phyloP scores from a whole-genome alignment of 306 rosid species.

The Ochetophila trinervis region DNA sequence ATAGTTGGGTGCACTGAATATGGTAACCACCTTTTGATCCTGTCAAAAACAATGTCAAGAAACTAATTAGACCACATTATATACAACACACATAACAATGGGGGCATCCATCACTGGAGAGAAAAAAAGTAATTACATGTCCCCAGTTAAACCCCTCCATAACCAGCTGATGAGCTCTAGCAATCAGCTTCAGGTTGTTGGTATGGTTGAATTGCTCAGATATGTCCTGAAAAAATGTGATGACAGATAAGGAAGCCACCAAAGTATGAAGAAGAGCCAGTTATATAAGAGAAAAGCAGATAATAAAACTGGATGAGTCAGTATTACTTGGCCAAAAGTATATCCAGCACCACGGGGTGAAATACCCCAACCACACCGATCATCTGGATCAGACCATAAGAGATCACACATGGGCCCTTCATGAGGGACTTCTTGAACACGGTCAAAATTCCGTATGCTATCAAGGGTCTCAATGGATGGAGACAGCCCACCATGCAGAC shows the following conservation, averaged over 20 bases:
- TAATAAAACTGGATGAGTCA: not conserved
- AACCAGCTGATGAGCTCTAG: conserved; percentile 95
- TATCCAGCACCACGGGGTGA: conserved; percentile 97
- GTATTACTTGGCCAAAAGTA: conserved; percentile 85
- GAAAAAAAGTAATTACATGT: conserved; percentile 54
- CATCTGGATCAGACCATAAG: conserved; percentile 96
- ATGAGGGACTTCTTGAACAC: conserved; percentile 96
- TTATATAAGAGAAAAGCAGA: not conserved
- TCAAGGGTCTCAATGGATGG: conserved; percentile 94
- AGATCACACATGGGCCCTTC: conserved; percentile 98
- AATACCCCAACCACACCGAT: conserved; percentile 97
- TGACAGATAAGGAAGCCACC: not conserved
- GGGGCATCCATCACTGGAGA: conserved; percentile 10
- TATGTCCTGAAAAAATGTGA: conserved; percentile 59
- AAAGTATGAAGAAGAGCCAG: conserved; percentile 2
- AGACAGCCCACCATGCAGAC: conserved; percentile 88
- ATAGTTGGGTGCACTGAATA: conserved; percentile 92
- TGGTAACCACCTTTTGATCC: conserved; percentile 98
- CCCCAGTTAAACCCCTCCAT: conserved; percentile 99
- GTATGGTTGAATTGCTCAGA: conserved; percentile 90
- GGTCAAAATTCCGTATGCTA: conserved; percentile 79
- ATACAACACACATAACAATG: not conserved
- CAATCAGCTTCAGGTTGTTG: conserved; percentile 84
- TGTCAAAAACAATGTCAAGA: conserved; percentile 28
- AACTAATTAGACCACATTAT: conserved; percentile 4